A percentile compares a stretch with the other conserved stretches of the same genome.
Evolutionary conservation across 2,329 filamentous ascomycete species (phyloP).

Genomic region (Pyrenophora seminiperda): DNA sequence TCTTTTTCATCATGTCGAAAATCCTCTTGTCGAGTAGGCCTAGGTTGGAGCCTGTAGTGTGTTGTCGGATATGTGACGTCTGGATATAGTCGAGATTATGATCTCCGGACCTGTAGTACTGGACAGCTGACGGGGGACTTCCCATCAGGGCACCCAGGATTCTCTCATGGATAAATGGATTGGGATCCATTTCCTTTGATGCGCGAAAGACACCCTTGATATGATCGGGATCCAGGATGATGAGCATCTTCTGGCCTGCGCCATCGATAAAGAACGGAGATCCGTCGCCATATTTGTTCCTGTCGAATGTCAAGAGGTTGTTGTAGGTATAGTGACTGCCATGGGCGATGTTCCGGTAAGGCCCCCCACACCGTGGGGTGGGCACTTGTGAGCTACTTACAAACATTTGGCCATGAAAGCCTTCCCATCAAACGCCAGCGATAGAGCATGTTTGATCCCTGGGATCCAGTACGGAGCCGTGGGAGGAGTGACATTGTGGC

Average conservation of each 20-base stretch:
- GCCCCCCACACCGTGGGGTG: too few relatives aligned
- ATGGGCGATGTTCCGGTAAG: too few relatives aligned
- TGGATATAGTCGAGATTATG: slow-evolving; percentile 17
- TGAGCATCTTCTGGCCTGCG: slow-evolving; percentile 22
- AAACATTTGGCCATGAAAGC: slow-evolving; percentile 18
- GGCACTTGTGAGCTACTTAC: slow-evolving; percentile 6
- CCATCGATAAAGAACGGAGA: slow-evolving; percentile 25
- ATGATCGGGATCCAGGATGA: slow-evolving; percentile 21
- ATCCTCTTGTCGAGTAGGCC: slow-evolving; percentile 14
- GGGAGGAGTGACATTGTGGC: slow-evolving; percentile 14
- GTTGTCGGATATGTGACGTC: slow-evolving; percentile 19
- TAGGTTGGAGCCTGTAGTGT: slow-evolving; percentile 13
- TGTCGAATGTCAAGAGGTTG: neutral
- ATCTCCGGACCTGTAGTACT: slow-evolving; percentile 17
- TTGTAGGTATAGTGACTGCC: too few relatives aligned
- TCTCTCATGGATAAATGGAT: slow-evolving; percentile 20
- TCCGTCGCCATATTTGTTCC: slow-evolving; percentile 20
- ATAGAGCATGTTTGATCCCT: slow-evolving; percentile 22
- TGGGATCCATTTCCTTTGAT: slow-evolving; percentile 19
- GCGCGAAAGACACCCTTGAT: slow-evolving; percentile 16
- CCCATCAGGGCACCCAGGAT: slow-evolving; percentile 24
- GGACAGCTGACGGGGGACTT: slow-evolving; percentile 19
- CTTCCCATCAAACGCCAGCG: slow-evolving; percentile 18
- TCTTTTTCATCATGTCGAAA: slow-evolving; percentile 11
- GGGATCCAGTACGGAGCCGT: slow-evolving; percentile 30